Evolutionary conservation across 352 stramenopile species (phyloP), one percentile per base, ranked within the genome.

Genomic region (Plasmopara muralis): DNA sequence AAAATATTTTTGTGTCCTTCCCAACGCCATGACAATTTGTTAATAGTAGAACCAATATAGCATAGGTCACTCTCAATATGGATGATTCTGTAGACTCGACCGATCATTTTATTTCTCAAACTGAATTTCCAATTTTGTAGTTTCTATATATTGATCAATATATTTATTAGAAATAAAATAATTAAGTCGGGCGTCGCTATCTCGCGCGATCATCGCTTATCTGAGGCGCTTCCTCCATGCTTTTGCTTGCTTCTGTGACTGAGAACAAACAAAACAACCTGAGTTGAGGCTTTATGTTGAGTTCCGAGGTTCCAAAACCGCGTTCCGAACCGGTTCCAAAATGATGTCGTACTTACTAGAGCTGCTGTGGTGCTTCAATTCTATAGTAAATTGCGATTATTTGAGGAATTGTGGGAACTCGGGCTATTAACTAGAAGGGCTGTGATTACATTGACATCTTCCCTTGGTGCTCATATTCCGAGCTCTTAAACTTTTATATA

Each of bases 31-130:
- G 38, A 43, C n/a, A 43, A 25, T 25, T 43, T 43, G 38, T n/a
- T n/a, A n/a, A 43, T 43, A 43, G 38, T 43, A 43, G 38, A 43
- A 20, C 13, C 38, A 25, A 43, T 43, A 20, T 43, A 20, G 38
- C 38, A 43, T 43, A 43, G 38, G 38, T 25, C 30, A 43, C 38
- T 43, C n/a, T 43, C 38, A 43, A 43, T 18, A 43, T 16, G 38
- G n/a, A 43, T 43, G 38, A 43, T 43, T 43, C 38, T 43, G n/a
- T 43, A 43, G 38, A 43, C n/a, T 43, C 8, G n/a, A 18, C 14
- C 47, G 14, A 45, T 53, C 47, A 45, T 53, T 53, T 53, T 53
- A 37, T 53, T 45, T 50, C 45, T 50, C 45, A 50, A 42, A 33
- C 15, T 50, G 45, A 31, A 50, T 47, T 50, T 50, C 14, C 31